Evolutionary conservation across 345 rosid species (phyloP).

Genomic region (Streptanthus diversifolius): DNA sequence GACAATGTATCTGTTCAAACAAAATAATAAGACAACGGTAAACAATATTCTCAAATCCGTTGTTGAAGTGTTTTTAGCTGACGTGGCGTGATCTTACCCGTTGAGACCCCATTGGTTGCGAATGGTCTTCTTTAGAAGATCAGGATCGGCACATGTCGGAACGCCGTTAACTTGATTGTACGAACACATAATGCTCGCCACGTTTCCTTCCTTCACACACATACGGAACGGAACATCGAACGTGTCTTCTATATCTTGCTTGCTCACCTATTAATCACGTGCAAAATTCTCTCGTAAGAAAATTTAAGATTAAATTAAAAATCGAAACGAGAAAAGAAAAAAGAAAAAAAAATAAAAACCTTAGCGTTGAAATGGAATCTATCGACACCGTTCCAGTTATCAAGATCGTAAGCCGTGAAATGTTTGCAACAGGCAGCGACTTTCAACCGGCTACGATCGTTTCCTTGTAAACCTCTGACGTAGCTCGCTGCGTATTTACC

Average conservation of each 20-base stretch:
- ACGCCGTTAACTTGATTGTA: conserved; percentile 85
- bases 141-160: conserved; percentile 83
- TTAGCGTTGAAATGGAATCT: conserved; percentile 76
- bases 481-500: conserved; percentile 75
- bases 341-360: conserved; percentile 26
- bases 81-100: conserved; percentile 50
- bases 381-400: conserved; percentile 78
- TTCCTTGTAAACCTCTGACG: conserved; percentile 72
- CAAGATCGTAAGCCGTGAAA: conserved; percentile 86
- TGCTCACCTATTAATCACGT: conserved; percentile 56
- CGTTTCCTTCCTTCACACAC: conserved; percentile 78
- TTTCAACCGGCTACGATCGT: conserved; percentile 52
- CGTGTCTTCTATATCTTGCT: conserved; percentile 78
- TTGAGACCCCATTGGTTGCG: conserved; percentile 71
- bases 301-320: not conserved
- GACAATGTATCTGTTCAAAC: conserved; percentile 57
- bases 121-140: conserved; percentile 50
- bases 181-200: conserved; percentile 89
- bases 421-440: conserved; percentile 90
- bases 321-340: not conserved
- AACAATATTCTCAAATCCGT: not conserved
- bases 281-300: conserved; percentile 15
- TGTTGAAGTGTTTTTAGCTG: not conserved
- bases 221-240: conserved; percentile 71
- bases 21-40: not conserved